A percentile compares a stretch with the other conserved stretches of the same genome.
phyloP scores from a whole-genome alignment of 2,329 filamentous ascomycete genomes.

The Pseudogymnoascus sp. region DNA sequence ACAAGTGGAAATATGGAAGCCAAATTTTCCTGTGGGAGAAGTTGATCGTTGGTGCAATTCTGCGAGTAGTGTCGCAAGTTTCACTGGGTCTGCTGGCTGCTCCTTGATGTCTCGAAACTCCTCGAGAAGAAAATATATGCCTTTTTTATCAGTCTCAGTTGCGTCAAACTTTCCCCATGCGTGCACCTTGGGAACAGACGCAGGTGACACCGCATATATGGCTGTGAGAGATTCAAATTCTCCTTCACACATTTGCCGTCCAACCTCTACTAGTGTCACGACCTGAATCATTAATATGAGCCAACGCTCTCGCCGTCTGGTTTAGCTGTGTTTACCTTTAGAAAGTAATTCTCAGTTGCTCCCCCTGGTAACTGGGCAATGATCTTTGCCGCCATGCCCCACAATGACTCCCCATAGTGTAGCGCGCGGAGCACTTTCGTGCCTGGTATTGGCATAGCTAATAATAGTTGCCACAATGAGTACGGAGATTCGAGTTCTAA shows the following conservation, averaged over 20 bases:
- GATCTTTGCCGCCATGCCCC: neutral
- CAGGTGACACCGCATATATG: neutral
- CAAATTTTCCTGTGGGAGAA: conserved; percentile 24
- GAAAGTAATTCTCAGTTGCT: neutral
- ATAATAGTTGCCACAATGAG: neutral
- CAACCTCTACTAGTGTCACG: neutral
- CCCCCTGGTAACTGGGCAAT: neutral
- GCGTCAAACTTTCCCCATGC: conserved; percentile 15
- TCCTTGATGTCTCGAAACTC: conserved; percentile 23
- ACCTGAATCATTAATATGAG: neutral
- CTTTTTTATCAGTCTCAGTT: neutral
- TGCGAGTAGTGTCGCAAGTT: conserved; percentile 18
- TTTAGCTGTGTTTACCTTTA: neutral
- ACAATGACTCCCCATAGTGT: neutral
- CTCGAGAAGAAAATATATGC: conserved; percentile 21
- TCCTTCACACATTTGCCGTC: neutral
- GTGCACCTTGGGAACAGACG: conserved; percentile 15
- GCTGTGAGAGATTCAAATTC: neutral
- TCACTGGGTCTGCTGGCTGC: conserved; percentile 19
- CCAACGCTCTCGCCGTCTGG: neutral
- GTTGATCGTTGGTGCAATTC: conserved; percentile 19
- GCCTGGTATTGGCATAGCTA: neutral
- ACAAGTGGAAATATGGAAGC: conserved; percentile 24
- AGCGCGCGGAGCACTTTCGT: neutral
- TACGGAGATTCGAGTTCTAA: neutral